Evolutionary conservation across 2,329 filamentous ascomycete species (phyloP).

Genomic region (Coniochaeta ligniaria): DNA sequence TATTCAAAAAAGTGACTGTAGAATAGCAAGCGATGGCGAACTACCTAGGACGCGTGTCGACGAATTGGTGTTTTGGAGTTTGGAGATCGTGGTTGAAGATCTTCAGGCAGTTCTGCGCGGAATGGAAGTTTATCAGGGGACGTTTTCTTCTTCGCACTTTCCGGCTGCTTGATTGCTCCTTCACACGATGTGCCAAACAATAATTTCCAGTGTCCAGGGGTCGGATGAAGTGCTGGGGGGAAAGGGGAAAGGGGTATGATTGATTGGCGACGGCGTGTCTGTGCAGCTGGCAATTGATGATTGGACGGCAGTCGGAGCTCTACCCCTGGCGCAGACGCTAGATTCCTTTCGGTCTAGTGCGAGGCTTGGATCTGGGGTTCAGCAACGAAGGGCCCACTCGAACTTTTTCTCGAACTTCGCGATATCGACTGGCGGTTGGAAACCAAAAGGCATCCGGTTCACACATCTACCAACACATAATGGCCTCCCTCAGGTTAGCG

Average conservation of each 20-base stretch:
- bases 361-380: background rate
- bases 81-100: constrained; percentile 5
- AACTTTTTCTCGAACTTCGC: constrained; percentile 2
- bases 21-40: background rate
- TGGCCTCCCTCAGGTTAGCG: constrained; percentile 11
- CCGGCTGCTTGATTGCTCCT: constrained; percentile 10
- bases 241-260: constrained; percentile 21
- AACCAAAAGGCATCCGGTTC: background rate
- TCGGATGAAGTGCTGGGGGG: constrained; percentile 24
- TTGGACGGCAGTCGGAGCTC: background rate
- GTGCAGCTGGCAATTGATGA: constrained; percentile 13
- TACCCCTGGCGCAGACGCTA: background rate
- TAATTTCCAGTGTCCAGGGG: constrained; percentile 19
- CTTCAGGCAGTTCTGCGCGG: background rate
- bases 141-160: constrained; percentile 8
- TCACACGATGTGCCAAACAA: constrained; percentile 13
- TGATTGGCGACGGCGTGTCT: constrained; percentile 16
- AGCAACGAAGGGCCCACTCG: background rate
- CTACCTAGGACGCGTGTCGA: background rate
- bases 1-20: constrained; percentile 16
- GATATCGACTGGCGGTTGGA: background rate
- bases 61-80: constrained; percentile 5
- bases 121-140: background rate
- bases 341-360: background rate
- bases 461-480: background rate